Evolutionary conservation across 768 basidiomycete genomes (phyloP).

Genomic region (Panaeolus papilionaceus): DNA sequence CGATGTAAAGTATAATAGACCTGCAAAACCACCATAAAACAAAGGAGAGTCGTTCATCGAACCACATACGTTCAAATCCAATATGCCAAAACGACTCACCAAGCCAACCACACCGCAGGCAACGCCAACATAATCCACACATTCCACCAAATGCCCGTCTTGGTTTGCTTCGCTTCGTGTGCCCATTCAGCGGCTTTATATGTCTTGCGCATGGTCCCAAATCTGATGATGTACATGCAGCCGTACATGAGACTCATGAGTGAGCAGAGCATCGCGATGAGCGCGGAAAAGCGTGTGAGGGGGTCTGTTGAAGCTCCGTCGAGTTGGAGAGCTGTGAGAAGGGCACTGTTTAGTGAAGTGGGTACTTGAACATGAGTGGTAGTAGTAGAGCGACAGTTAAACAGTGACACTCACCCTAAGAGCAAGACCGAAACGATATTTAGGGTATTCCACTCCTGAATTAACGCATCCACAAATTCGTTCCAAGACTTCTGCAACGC

Average conservation of each 20-base stretch:
- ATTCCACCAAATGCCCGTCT: conserved; percentile 53
- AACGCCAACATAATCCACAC: conserved; percentile 73
- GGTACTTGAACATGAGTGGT: neutral
- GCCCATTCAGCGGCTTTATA: conserved; percentile 71
- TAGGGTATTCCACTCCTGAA: conserved; percentile 43
- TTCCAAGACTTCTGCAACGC: conserved; percentile 37
- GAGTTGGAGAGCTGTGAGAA: conserved; percentile 43
- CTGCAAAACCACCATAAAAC: conserved; percentile 29
- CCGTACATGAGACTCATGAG: conserved; percentile 69
- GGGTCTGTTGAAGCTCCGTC: conserved; percentile 53
- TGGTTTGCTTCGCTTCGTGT: conserved; percentile 56
- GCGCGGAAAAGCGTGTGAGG: conserved; percentile 59
- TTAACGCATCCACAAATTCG: conserved; percentile 35
- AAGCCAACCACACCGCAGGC: conserved; percentile 69
- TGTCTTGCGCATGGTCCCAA: conserved; percentile 68
- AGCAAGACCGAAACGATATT: conserved; percentile 42
- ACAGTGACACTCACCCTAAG: conserved; percentile 31
- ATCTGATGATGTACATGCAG: conserved; percentile 69
- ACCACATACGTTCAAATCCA: neutral
- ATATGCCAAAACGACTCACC: conserved; percentile 38
- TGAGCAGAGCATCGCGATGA: conserved; percentile 63
- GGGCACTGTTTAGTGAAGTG: conserved; percentile 29
- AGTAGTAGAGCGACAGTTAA: neutral
- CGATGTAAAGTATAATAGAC: conserved; percentile 64
- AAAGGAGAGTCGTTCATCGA: neutral